Evolutionary conservation across 1,284 basidiomycete species (phyloP).

Genomic region (Baeospora myosura): DNA sequence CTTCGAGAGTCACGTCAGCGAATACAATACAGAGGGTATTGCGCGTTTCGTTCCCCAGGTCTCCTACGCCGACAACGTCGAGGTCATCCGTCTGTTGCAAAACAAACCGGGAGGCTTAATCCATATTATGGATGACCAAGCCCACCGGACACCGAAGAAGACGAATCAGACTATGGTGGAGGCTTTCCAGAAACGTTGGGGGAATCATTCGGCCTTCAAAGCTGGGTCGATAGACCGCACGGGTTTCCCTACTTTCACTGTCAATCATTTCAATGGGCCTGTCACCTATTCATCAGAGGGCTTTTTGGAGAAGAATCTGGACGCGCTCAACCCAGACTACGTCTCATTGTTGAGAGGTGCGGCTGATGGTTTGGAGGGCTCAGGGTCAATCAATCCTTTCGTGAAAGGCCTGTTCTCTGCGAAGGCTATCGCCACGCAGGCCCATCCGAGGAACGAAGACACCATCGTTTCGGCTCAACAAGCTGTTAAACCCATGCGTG

Average conservation of each 20-base stretch:
- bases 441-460: slow-evolving; percentile 86
- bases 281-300: slow-evolving; percentile 88
- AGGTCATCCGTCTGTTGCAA: slow-evolving; percentile 83
- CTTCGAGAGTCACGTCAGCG: slow-evolving; percentile 73
- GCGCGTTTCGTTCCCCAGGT: slow-evolving; percentile 62
- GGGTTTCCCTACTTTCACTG: slow-evolving; percentile 82
- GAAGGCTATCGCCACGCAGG: slow-evolving; percentile 84
- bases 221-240: slow-evolving; percentile 67
- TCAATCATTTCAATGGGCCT: slow-evolving; percentile 88
- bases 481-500: slow-evolving; percentile 86
- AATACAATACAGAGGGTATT: slow-evolving; percentile 86
- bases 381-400: slow-evolving; percentile 87
- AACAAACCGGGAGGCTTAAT: slow-evolving; percentile 87
- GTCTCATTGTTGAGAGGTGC: slow-evolving; percentile 80
- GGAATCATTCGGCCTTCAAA: slow-evolving; percentile 88
- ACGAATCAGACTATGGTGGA: slow-evolving; percentile 92
- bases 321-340: slow-evolving; percentile 89
- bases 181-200: slow-evolving; percentile 91
- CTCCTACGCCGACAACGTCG: slow-evolving; percentile 87
- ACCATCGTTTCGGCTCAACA: slow-evolving; percentile 94
- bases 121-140: slow-evolving; percentile 97
- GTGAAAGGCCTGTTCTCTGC: slow-evolving; percentile 84
- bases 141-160: slow-evolving; percentile 81
- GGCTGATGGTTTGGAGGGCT: slow-evolving; percentile 47
- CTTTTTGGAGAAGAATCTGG: slow-evolving; percentile 86